Percentiles rank a stretch among this genome's conserved stretches.
phyloP scores from a whole-genome alignment of 306 rosid species.

The Dryas alaskensis region DNA sequence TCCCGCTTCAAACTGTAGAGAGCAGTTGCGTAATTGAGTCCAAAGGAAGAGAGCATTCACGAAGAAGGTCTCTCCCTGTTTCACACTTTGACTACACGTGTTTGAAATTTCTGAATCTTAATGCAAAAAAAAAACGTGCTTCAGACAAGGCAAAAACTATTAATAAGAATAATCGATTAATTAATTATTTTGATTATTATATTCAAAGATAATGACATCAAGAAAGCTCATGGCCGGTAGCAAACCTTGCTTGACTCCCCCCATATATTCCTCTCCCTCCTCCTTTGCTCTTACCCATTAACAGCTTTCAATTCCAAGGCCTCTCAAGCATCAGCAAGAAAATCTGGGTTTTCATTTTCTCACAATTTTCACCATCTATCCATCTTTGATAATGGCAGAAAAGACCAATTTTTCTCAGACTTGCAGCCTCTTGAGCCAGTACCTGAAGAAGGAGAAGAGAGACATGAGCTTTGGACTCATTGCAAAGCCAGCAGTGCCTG shows the following conservation, averaged over 20 bases:
- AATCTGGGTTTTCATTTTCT: too few species aligned
- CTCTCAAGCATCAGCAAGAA: too few species aligned
- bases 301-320: not conserved
- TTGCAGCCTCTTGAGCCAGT: constrained; percentile 61
- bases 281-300: not conserved
- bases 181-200: not conserved
- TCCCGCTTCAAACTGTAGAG: not conserved
- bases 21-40: not conserved
- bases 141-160: not conserved
- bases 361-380: not conserved
- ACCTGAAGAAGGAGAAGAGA: constrained; percentile 63
- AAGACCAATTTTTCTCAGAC: constrained; percentile 69
- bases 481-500: not conserved
- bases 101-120: not conserved
- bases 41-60: not conserved
- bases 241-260: constrained; percentile 3
- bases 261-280: constrained; percentile 15
- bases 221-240: constrained; percentile 7
- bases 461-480: constrained; percentile 16
- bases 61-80: not conserved
- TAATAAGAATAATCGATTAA: not conserved
- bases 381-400: constrained; percentile 28
- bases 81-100: not conserved
- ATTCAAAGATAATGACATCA: constrained; percentile 16
- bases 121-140: constrained; percentile 68